Evolutionary conservation across 495 filamentous ascomycete genomes (phyloP), one percentile per base, ranked within the genome.

Genomic region (Penicillium tannophilum): DNA sequence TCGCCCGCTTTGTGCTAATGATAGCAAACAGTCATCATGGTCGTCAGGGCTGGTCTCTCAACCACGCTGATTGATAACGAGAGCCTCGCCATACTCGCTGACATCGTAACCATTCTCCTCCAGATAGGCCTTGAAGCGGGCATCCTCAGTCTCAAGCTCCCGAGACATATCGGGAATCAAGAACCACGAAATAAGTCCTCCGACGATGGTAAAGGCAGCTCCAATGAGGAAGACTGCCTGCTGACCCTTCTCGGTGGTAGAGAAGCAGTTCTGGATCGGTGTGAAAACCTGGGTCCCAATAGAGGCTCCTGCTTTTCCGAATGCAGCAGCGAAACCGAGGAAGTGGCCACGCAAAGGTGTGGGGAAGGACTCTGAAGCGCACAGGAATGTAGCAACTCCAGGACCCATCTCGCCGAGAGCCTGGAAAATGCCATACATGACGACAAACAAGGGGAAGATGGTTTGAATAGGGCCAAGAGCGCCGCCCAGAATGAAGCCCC

Each of bases 351-450:
- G 75, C 0, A 82, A 60, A 1, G 79, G 75, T 0, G 79, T 84
- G 1, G 79, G 79, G 56, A 84, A 82, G 1, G 74, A 79, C 45
- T 84, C 79, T 0, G 75, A 70, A 5, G 71, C 70, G 36, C 70
- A 76, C 24, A 79, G 68, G 54, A 81, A 79, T 17, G 71, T 79
- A 3, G 74, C 68, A 14, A 76, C 78, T 0, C 78, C 80, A 3
- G 80, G 80, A 0, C 80, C 79, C 69, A 81, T 76, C 51, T 79
- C 76, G 3, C 77, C 74, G 1, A 80, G 66, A 0, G 73, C 68
- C 31, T 76, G 68, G 62, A 82, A 82, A 43, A 83, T 73, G 7
- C 79, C 79, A 57, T 82, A 83, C 48, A 83, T 70, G 8, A 82
- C 71, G 0, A 84, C 66, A 49, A 84, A 83, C 6, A 83, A 69